Conservation (phyloP, 2,329 filamentous ascomycete species). For the Lizonia empirigonia region DNA sequence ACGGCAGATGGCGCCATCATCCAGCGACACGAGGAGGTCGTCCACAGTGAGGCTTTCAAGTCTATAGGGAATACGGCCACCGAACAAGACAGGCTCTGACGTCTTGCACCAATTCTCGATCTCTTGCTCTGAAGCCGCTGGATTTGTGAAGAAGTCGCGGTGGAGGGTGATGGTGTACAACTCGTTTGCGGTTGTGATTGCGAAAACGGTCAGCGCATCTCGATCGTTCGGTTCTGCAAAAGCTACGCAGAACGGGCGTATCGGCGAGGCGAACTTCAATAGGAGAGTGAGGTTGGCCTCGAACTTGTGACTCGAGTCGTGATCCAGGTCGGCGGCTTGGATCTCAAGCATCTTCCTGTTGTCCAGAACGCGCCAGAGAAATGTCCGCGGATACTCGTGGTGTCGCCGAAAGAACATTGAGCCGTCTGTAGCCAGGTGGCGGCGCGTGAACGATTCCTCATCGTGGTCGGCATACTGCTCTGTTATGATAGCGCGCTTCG, state of each 20-base stretch:
- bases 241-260: slow-evolving; percentile 78
- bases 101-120: slow-evolving; percentile 78
- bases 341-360: slow-evolving; percentile 81
- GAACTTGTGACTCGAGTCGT: slow-evolving; percentile 65
- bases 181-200: slow-evolving; percentile 77
- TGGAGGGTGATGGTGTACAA: slow-evolving; percentile 84
- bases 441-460: slow-evolving; percentile 73
- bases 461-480: slow-evolving; percentile 60
- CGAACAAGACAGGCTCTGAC: slow-evolving; percentile 73
- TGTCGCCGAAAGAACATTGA: slow-evolving; percentile 84
- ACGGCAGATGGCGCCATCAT: slow-evolving; percentile 76
- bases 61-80: slow-evolving; percentile 79
- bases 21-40: slow-evolving; percentile 78
- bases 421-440: slow-evolving; percentile 73
- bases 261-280: slow-evolving; percentile 74
- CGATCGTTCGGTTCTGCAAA: slow-evolving; percentile 80
- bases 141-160: slow-evolving; percentile 78
- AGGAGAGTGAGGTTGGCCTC: slow-evolving; percentile 79
- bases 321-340: slow-evolving; percentile 77
- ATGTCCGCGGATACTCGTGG: slow-evolving; percentile 77
- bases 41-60: slow-evolving; percentile 75
- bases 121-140: slow-evolving; percentile 71
- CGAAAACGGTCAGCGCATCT: slow-evolving; percentile 78
- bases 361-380: slow-evolving; percentile 89
- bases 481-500: slow-evolving; percentile 45